Base-by-base conservation (phyloP, 2,329 filamentous ascomycete species). In the Colletotrichum higginsianum region DNA sequence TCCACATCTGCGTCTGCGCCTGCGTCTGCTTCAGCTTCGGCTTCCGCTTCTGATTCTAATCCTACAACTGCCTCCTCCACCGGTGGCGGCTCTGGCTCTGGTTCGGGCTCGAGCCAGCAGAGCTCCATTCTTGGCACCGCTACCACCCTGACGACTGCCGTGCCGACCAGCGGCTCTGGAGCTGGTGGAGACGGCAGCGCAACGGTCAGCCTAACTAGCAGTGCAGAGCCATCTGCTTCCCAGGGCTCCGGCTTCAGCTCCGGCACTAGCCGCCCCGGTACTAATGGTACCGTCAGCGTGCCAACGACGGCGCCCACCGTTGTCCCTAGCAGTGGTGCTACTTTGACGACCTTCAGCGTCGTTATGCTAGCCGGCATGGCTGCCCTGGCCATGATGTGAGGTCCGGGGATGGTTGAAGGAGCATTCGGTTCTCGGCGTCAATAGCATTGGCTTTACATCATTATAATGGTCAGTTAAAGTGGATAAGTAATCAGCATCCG, bases 1-100 rank as follows among this genome's bases (percentile, higher is more conserved):
- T 73, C 69, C 2, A 67, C 67, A 16, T 71, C 72, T 18, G 26
- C 35, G 9, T 38, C 66, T 5, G 63, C 62, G 50, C 73, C 64
- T 64, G 66, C 21, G 16, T 71, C 72, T 18, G 35, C 6, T 2
- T 38, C 66, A 1, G 63, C 52, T 23, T n/a, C 61, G 46, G 44
- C 78, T 5, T 69, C 76, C 13, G 75, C 74, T 6, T 76, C 77
- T 8, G 71, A 75, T 3, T 68, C 72, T 21, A 68, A 72, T 2
- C 55, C 71, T 16, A 18, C 64, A 44, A 67, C 49, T 38, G 62
- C 60, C 60, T 74, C 64, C 62, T 61, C 26, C 52, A 75, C 44
- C 66, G 44, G 61, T 18, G 38, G 63, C n/a, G 64, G 65, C 23
- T 63, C 62, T 30, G 57, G 64, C 42, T 47, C 55, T 21, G 65